Base-by-base conservation (phyloP, 306 rosid genomes). In the Cucurbita maxima region DNA sequence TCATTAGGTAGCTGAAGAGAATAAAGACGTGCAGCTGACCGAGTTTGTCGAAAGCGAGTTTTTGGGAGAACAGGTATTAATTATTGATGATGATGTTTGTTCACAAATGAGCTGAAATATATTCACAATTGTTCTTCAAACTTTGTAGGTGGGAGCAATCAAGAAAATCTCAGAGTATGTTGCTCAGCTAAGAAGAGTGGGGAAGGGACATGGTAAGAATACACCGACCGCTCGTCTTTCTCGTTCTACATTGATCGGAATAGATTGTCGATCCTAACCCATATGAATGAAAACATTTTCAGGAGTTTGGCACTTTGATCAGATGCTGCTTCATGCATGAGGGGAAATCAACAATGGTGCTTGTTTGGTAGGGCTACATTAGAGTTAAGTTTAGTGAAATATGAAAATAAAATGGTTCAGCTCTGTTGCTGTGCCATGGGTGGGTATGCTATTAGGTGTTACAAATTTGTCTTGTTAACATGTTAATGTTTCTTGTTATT, bases 241-340 rank as follows among this genome's bases (percentile, higher is more conserved):
- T 69, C 7, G 4, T 25, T 69, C 5, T 7, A 8, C 22, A 34
- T 61, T 34, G 10, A 30, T 22, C 0, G 38, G 30, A 58, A 5
- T 58, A 25, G 38, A 9, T 5, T 11, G 47, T 13, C 4, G 6
- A 38, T 34, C 43, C 8, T 13, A 51, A 51, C 30, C 8, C 19
- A 45, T 8, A 60, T 62, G 53, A 22, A 60, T 62, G 53, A 16
- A 55, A 62, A 4, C 36, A 12, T 37, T 79, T 79, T 56, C 91
- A 95, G 99, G 99, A 82, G 92, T 86, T 10, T 95, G 99, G 99
- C 99, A 91, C 84, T 91, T 95, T 14, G 91, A 95, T 84, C 99
- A 91, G 91, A 80, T 74, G 82, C 77, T 91, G 70, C 91, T 91
- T 11, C 79, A 79, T 15, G 86, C 34, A 61, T 30, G 86, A 63